Conservation (phyloP, 2,329 filamentous ascomycete species). For the Trichoderma koningiopsis region DNA sequence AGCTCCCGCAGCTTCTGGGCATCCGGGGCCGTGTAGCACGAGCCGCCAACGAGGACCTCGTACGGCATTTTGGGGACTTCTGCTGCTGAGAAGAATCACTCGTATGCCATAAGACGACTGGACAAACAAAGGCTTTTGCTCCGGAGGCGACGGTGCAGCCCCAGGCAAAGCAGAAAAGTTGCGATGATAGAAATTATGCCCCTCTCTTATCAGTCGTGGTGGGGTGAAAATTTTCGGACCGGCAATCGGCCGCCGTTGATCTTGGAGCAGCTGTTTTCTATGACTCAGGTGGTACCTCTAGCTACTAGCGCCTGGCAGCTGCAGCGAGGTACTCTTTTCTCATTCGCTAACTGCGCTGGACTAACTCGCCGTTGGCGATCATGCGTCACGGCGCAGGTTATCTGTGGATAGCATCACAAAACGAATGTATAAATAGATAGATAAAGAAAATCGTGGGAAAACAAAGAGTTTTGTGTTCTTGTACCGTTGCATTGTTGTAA, state of each 20-base stretch:
- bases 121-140: neutral
- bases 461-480: too few species aligned
- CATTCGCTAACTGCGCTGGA: constrained; percentile 2
- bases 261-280: neutral
- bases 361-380: neutral
- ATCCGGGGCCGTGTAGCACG: constrained; percentile 54
- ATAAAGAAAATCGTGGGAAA: neutral
- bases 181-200: constrained; percentile 23
- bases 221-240: constrained; percentile 31
- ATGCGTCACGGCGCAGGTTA: constrained; percentile 3
- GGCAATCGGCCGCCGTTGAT: constrained; percentile 24
- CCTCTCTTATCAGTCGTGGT: constrained; percentile 29
- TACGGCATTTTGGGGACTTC: constrained; percentile 36
- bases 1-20: constrained; percentile 48
- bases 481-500: too few species aligned
- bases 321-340: neutral
- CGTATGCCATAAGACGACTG: constrained; percentile 13
- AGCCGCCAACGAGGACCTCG: constrained; percentile 44
- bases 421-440: neutral
- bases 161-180: constrained; percentile 6
- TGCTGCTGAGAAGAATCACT: constrained; percentile 15
- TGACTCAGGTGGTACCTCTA: neutral
- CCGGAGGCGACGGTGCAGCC: constrained; percentile 21
- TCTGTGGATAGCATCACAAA: neutral
- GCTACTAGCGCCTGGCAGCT: too few species aligned